Evolutionary conservation across 192 early-diverging fungal species (phyloP).

Genomic region (Coemansia sp.): DNA sequence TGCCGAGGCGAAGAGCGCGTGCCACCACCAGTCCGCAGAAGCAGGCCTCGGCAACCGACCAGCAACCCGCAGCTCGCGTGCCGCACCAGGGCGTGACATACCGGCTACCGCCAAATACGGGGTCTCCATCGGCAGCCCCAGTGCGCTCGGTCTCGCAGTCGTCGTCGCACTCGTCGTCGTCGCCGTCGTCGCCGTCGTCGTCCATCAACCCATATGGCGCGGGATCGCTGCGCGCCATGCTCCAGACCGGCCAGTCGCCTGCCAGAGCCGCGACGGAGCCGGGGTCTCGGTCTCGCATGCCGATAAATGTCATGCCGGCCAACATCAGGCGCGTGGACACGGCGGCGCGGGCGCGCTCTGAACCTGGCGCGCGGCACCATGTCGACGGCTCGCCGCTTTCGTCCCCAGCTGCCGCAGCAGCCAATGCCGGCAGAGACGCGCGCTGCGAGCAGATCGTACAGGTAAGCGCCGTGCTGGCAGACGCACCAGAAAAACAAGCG

Average conservation of each 20-base stretch:
- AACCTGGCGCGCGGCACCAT: background rate
- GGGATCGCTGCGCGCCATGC: slow-evolving; percentile 21
- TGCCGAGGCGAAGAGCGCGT: background rate
- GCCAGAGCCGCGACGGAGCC: background rate
- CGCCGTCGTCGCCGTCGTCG: slow-evolving; percentile 40
- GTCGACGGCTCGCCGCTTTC: background rate
- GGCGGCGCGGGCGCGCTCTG: background rate
- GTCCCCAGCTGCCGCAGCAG: background rate
- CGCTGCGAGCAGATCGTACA: slow-evolving; percentile 43
- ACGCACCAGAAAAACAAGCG: too few species aligned
- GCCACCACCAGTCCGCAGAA: background rate
- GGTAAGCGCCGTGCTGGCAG: background rate
- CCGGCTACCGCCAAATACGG: slow-evolving; percentile 23
- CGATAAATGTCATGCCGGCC: slow-evolving; percentile 14
- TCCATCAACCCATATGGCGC: slow-evolving; percentile 37
- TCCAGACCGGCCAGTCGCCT: background rate
- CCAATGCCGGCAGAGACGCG: slow-evolving; percentile 14
- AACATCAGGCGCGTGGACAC: slow-evolving; percentile 27
- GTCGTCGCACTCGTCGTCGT: slow-evolving; percentile 40
- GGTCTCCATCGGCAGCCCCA: slow-evolving; percentile 5
- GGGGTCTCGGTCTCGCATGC: background rate
- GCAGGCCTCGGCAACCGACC: background rate
- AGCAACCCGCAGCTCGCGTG: background rate
- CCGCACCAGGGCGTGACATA: background rate
- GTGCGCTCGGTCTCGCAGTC: slow-evolving; percentile 4